Evolutionary conservation across 148 eudicot species (phyloP).

Genomic region (Persicaria tinctoria): DNA sequence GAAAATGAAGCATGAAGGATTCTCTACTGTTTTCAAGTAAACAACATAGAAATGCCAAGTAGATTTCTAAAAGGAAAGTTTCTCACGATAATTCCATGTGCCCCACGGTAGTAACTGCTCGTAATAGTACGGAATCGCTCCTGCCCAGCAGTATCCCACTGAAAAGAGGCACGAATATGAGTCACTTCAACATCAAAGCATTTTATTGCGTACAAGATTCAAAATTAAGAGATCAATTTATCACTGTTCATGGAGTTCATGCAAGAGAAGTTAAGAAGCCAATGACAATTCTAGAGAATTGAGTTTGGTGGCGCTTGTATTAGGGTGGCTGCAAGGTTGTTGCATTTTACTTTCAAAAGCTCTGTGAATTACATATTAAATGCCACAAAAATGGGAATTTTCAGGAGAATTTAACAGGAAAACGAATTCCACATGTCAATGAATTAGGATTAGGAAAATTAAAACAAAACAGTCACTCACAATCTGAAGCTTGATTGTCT

Average conservation of each 20-base stretch:
- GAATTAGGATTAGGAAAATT: too few species aligned
- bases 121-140: slow-evolving; percentile 95
- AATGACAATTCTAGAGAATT: too few species aligned
- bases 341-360: too few species aligned
- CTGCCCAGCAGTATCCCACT: slow-evolving; percentile 99
- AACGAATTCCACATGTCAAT: too few species aligned
- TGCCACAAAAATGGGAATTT: too few species aligned
- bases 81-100: slow-evolving; percentile 94
- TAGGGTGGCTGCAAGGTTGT: too few species aligned
- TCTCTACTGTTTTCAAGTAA: neutral
- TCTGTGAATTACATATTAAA: too few species aligned
- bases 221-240: neutral
- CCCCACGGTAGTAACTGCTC: slow-evolving; percentile 97
- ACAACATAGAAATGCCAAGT: neutral
- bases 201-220: neutral
- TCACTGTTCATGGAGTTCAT: too few species aligned
- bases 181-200: neutral
- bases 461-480: slow-evolving; percentile 36
- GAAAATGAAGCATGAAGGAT: neutral
- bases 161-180: slow-evolving; percentile 13
- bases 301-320: too few species aligned
- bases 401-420: too few species aligned
- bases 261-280: too few species aligned
- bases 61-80: neutral
- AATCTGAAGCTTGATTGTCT: slow-evolving; percentile 86